Conservation (phyloP, 73 alveolate genomes). For the Paramecium sexaurelia region DNA sequence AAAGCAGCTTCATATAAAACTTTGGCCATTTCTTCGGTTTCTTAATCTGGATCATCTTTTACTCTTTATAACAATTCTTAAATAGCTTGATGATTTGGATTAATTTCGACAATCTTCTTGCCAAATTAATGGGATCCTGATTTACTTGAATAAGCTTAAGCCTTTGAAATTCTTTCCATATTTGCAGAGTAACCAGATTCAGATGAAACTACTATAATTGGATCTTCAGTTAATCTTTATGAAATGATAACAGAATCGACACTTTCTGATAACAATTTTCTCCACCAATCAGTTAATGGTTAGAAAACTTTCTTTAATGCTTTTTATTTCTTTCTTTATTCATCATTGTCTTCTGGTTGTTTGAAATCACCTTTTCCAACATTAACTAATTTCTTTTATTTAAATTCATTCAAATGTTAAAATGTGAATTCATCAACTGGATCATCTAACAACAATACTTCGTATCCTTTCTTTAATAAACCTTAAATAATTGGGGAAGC, state of each 20-base stretch:
- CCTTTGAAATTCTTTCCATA: slow-evolving; percentile 98
- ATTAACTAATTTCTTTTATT: slow-evolving; percentile 90
- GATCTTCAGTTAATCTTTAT: slow-evolving; percentile 90
- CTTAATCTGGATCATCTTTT: slow-evolving; percentile 78
- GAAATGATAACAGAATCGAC: slow-evolving; percentile 91
- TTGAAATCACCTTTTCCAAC: slow-evolving; percentile 96
- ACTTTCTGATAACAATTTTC: slow-evolving; percentile 83
- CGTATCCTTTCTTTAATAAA: slow-evolving; percentile 91
- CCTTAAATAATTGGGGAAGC: slow-evolving; percentile 96
- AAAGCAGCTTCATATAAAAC: slow-evolving; percentile 81
- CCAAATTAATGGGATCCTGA: slow-evolving; percentile 80
- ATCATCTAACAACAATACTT: slow-evolving; percentile 94
- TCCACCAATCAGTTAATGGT: slow-evolving; percentile 96
- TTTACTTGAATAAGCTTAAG: slow-evolving; percentile 95
- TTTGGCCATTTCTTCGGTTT: slow-evolving; percentile 76
- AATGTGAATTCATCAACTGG: slow-evolving; percentile 98
- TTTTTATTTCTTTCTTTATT: slow-evolving; percentile 85
- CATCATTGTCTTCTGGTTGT: slow-evolving; percentile 87
- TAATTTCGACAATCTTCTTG: slow-evolving; percentile 94
- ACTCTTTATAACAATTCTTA: slow-evolving; percentile 82
- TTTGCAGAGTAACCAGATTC: slow-evolving; percentile 96
- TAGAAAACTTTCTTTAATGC: slow-evolving; percentile 93
- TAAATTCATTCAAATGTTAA: slow-evolving; percentile 92
- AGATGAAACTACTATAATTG: slow-evolving; percentile 89
- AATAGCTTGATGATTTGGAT: slow-evolving; percentile 97